Base-by-base conservation (phyloP, 2,329 filamentous ascomycete species). In the Ceratocystis ficicola region DNA sequence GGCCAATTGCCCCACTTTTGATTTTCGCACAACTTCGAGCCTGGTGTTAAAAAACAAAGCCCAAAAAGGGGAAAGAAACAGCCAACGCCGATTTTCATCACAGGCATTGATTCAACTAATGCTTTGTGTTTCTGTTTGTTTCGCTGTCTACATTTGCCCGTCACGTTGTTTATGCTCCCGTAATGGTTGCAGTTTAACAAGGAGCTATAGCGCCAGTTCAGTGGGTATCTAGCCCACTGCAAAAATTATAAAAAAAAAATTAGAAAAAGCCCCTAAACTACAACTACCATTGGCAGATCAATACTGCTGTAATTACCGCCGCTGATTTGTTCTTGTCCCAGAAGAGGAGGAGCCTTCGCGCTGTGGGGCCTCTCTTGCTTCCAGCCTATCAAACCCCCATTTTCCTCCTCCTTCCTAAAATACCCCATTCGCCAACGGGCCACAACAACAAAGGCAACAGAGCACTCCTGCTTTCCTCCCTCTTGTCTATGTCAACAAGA, bases 1-100 rank as follows among this genome's bases (percentile, higher is more conserved):
- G 52, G 25, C 10, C 52, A 57, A 28, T 57, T 17, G 52, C 52
- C 28, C 52, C 52, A 57, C 52, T 57, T 57, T 57, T 57, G 52
- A 57, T 57, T 57, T 57, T 57, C 52, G 15, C 52, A 57, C 52
- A 57, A 15, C 22, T 57, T 30, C 22, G 36, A 41, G 30, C 52
- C 52, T 15, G 20, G 52, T 57, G 52, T n/a, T 17, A 57, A 20
- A 52, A 50, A 52, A 52, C 8, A 52, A 52, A 52, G 48, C 20
- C 20, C 17, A 52, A 22, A 30, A 57, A 57, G n/a, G 30, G 52
- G 52, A 17, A 15, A n/a, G 25, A 57, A 57, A 30, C 17, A 15
- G 15, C 50, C 50, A 52, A 2, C 50, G n/a, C 22, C 10, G 1
- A 55, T 55, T 55, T n/a, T 8, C 17, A 7, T 7, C 10, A 2